Conservation (phyloP, 441 rosid species). For the Pelargonium citronellum region DNA sequence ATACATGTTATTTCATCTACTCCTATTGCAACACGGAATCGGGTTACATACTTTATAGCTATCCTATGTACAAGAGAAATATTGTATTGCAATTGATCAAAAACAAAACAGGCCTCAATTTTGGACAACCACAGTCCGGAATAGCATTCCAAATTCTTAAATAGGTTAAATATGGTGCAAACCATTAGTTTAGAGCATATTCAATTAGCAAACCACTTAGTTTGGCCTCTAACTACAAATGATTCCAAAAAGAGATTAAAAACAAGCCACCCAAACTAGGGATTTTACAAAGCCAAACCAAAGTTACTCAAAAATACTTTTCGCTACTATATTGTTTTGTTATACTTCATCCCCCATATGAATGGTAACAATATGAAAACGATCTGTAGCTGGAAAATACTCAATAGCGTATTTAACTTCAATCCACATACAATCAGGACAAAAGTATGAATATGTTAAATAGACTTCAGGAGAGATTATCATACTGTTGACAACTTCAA, state of each 20-base stretch:
- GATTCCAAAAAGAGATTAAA: not conserved
- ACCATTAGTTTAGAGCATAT: not conserved
- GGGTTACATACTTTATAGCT: not conserved
- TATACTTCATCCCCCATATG: not conserved
- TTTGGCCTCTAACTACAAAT: not conserved
- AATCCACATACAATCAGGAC: not conserved
- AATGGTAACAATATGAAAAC: not conserved
- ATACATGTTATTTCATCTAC: too few species aligned
- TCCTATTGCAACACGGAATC: not conserved
- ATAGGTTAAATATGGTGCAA: not conserved
- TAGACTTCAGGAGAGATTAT: not conserved
- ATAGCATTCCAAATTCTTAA: not conserved
- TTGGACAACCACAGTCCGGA: not conserved
- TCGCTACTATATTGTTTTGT: not conserved
- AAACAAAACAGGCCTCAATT: too few species aligned
- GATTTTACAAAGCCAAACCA: too few species aligned
- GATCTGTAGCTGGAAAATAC: not conserved
- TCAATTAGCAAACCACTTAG: not conserved
- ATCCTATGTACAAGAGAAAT: not conserved
- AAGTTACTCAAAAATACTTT: too few species aligned
- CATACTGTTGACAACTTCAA: slow-evolving; percentile 90
- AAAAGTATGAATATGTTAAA: not conserved
- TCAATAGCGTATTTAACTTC: not conserved
- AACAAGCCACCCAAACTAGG: not conserved
- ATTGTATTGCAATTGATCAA: too few species aligned